Evolutionary conservation across 805 yeast species (phyloP), one percentile per base, ranked within the genome.

Genomic region (Torulaspora maleeae): DNA sequence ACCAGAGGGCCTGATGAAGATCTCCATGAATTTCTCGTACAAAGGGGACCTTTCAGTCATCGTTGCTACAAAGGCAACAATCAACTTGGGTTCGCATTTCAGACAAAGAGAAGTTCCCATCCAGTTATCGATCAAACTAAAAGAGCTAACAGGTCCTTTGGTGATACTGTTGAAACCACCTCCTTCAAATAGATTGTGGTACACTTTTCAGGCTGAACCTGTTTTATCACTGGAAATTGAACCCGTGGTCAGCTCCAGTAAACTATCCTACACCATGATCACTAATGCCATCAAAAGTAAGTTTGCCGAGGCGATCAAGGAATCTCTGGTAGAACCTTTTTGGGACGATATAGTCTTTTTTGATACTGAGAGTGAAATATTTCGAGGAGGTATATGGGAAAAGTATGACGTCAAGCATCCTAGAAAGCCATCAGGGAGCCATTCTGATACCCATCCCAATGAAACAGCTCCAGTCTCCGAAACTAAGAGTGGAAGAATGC

Each of bases 381-480:
- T 80, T 63, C 76, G 96, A 51, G 99, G 96, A 41, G 99, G 99
- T 13, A 79, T 91, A 19, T 91, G 98, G 98, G 89, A 59, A 27
- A 45, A 47, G 5, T 32, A 50, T 5, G 52, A 45, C 4, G 33
- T 15, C 10, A 29, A 32, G 19, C 19, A 10, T 6, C 19, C 32
- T 7, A 11, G 9, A n/a, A 19, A 20, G 7, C 19, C 27, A 11
- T 15, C 19, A 2, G 24, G 16, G 20, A 16, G 17, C n/a, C 34
- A 27, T 12, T 16, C 19, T 8, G 17, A 29, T 17, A 10, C 34
- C n/a, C 20, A 29, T 5, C 15, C 32, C n/a, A 38, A 13, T 10
- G 35, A 38, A 12, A 5, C 25, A 4, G 9, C 22, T 12, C 11
- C 27, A n/a, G 27, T 29, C 11, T 19, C 38, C 15, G 22, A 25